Percentiles rank a stretch among this genome's conserved stretches.
phyloP scores from a whole-genome alignment of 2,329 filamentous ascomycete genomes.

The Verticillium nonalfalfae region DNA sequence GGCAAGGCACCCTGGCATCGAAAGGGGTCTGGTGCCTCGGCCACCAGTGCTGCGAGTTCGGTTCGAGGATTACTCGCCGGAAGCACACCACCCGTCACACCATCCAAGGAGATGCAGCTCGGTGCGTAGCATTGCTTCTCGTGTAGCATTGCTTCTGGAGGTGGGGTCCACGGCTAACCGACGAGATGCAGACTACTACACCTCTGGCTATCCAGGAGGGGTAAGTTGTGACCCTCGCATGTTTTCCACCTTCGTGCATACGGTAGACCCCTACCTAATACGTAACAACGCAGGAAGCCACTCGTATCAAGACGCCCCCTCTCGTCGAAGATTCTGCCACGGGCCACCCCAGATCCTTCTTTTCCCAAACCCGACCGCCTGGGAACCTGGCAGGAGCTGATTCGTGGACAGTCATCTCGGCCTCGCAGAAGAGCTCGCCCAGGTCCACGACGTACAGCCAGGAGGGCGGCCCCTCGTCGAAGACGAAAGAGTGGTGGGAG shows the following conservation, averaged over 20 bases:
- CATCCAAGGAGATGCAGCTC: conserved; percentile 12
- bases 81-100: conserved; percentile 23
- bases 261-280: neutral
- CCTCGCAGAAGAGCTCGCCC: conserved; percentile 1
- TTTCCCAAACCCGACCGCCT: conserved; percentile 31
- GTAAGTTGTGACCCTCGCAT: conserved; percentile 14
- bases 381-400: conserved; percentile 1
- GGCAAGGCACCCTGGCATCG: conserved; percentile 32
- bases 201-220: conserved; percentile 23
- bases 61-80: conserved; percentile 31
- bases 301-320: conserved; percentile 40
- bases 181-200: neutral
- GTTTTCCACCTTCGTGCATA: too few species aligned
- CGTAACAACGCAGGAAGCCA: conserved; percentile 33
- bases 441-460: conserved; percentile 2
- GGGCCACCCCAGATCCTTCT: conserved; percentile 32
- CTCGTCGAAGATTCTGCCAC: conserved; percentile 30
- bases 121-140: neutral
- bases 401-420: conserved; percentile 4
- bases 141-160: too few species aligned
- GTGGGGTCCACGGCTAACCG: neutral
- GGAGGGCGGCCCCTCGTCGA: conserved; percentile 11
- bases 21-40: conserved; percentile 29
- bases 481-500: conserved; percentile 29
- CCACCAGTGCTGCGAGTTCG: conserved; percentile 33